Conservation (phyloP, 495 filamentous ascomycete species). For the Aspergillus sclerotiicarbonarius region DNA sequence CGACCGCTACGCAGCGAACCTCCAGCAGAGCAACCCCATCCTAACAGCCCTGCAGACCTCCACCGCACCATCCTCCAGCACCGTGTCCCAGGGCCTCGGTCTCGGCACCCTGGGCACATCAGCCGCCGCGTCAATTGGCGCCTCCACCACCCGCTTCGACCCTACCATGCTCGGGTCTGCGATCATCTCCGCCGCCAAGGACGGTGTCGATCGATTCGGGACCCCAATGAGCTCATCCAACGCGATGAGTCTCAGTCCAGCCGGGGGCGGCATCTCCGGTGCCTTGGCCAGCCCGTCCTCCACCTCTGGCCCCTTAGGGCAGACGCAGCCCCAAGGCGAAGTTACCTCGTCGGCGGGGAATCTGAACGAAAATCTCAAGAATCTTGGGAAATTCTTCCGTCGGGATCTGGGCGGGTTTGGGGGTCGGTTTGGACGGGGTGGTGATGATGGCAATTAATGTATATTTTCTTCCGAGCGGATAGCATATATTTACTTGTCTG, state of each 20-base stretch:
- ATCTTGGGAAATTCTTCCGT: conserved; percentile 93
- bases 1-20: conserved; percentile 49
- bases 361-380: conserved; percentile 88
- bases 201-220: conserved; percentile 86
- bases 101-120: conserved; percentile 41
- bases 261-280: conserved; percentile 7
- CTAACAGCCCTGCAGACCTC: conserved; percentile 38
- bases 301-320: conserved; percentile 10
- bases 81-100: conserved; percentile 41
- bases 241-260: conserved; percentile 19
- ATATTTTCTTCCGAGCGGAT: neutral
- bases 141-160: conserved; percentile 63
- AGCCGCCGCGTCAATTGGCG: conserved; percentile 33
- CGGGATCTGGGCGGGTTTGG: conserved; percentile 83
- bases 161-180: conserved; percentile 67
- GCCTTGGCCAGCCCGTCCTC: conserved; percentile 4
- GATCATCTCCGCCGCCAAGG: conserved; percentile 79
- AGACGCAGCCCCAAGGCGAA: conserved; percentile 20
- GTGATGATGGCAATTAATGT: conserved; percentile 31
- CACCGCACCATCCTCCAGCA: conserved; percentile 38
- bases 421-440: conserved; percentile 59
- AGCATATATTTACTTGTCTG: neutral
- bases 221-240: conserved; percentile 45
- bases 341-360: conserved; percentile 47
- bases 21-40: conserved; percentile 45